Percentiles rank a stretch among this genome's conserved stretches.
Evolutionary conservation across 495 filamentous ascomycete species (phyloP).

Genomic region (Staphylotrichum longicolle): DNA sequence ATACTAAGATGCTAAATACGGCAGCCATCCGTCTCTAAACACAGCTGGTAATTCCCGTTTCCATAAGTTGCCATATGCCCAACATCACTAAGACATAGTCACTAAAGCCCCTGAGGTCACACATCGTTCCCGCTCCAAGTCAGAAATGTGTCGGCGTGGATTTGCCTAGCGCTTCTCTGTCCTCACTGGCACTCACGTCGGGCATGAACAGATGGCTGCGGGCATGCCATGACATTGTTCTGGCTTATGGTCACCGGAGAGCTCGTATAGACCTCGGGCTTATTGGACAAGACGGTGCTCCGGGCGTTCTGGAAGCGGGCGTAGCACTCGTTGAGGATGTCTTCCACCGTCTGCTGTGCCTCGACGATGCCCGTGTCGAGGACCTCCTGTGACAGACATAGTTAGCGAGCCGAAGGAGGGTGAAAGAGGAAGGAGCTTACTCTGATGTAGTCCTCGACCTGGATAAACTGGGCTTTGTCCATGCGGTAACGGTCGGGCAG

Average conservation of each 20-base stretch:
- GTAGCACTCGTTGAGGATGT: conserved; percentile 41
- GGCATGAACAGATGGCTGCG: conserved; percentile 24
- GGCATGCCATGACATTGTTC: conserved; percentile 18
- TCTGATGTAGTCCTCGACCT: conserved; percentile 48
- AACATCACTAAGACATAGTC: no score
- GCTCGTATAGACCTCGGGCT: conserved; percentile 40
- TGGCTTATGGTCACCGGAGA: background rate
- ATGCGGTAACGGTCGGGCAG: conserved; percentile 49
- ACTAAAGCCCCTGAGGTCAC: no score
- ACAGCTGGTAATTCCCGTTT: no score
- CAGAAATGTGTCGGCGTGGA: no score
- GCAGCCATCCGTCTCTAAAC: no score
- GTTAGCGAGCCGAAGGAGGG: background rate
- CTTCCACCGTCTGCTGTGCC: conserved; percentile 37
- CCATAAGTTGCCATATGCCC: no score
- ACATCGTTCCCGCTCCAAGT: no score
- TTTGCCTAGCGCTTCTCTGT: background rate
- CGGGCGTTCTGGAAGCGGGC: conserved; percentile 41
- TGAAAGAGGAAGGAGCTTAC: conserved; percentile 13
- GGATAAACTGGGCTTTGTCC: conserved; percentile 45
- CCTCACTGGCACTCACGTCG: background rate
- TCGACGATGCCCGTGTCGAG: conserved; percentile 47
- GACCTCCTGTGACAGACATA: conserved; percentile 30
- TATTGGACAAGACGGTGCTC: conserved; percentile 44
- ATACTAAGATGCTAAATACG: no score